Conservation (phyloP, 2,329 filamentous ascomycete species). For the Calonectria ilicicola region DNA sequence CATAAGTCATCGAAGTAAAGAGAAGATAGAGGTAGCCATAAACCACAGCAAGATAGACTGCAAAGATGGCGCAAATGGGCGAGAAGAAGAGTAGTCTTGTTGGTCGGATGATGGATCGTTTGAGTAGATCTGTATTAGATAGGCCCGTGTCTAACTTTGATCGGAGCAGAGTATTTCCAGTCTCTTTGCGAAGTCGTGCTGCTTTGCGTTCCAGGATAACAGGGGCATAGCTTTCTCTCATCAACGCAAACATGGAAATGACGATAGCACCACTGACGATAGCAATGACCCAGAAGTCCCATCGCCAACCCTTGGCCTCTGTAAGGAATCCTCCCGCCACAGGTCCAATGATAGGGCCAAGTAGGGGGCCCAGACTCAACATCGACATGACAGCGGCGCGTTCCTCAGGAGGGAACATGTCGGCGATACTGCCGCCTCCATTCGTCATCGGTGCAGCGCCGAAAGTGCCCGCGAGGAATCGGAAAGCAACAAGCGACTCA, state of each 20-base stretch:
- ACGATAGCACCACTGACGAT: slow-evolving; percentile 58
- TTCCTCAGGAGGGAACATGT: slow-evolving; percentile 48
- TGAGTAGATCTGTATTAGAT: slow-evolving; percentile 49
- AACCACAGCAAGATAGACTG: slow-evolving; percentile 62
- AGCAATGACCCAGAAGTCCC: slow-evolving; percentile 72
- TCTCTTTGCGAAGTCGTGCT: slow-evolving; percentile 50
- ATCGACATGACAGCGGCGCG: slow-evolving; percentile 61
- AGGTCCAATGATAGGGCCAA: slow-evolving; percentile 53
- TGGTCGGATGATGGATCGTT: slow-evolving; percentile 54
- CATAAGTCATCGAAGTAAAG: slow-evolving; percentile 66
- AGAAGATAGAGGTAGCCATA: slow-evolving; percentile 67
- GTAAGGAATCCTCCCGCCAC: slow-evolving; percentile 71
- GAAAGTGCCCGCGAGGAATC: slow-evolving; percentile 64
- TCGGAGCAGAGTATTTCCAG: slow-evolving; percentile 52
- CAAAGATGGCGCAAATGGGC: slow-evolving; percentile 58
- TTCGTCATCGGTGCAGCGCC: slow-evolving; percentile 66
- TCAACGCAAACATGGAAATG: slow-evolving; percentile 45
- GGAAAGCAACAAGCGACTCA: slow-evolving; percentile 58
- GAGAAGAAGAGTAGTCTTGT: slow-evolving; percentile 64
- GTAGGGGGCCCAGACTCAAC: slow-evolving; percentile 65
- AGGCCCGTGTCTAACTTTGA: slow-evolving; percentile 58
- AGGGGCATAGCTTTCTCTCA: slow-evolving; percentile 53
- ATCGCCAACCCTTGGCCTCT: slow-evolving; percentile 69
- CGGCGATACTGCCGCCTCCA: slow-evolving; percentile 62
- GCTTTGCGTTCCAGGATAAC: slow-evolving; percentile 53